Percentiles rank a stretch among this genome's conserved stretches.
phyloP scores from a whole-genome alignment of 2,329 filamentous ascomycete species.

The Shiraia sp. region DNA sequence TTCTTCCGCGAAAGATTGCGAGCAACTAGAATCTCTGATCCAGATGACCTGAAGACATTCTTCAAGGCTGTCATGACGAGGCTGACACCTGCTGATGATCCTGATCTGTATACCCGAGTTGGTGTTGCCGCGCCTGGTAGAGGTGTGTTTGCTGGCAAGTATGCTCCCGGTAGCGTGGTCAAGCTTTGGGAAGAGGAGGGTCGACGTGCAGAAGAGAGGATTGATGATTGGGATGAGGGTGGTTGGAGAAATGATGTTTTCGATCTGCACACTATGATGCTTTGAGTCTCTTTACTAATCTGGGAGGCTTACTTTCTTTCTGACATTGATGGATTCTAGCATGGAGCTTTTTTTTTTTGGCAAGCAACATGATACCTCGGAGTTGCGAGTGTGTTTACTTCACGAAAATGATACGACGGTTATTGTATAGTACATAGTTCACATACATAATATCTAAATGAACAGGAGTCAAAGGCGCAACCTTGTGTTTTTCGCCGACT shows the following conservation, averaged over 20 bases:
- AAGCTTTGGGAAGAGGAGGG: constrained; percentile 89
- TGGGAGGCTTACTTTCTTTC: neutral
- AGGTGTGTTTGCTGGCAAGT: constrained; percentile 78
- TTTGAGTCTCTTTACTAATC: constrained; percentile 9
- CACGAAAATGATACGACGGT: neutral
- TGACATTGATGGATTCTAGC: neutral
- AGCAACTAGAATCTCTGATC: constrained; percentile 80
- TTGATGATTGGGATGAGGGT: constrained; percentile 71
- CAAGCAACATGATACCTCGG: neutral
- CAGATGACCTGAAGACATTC: constrained; percentile 79
- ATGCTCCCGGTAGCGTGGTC: constrained; percentile 86
- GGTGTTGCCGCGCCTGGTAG: constrained; percentile 66
- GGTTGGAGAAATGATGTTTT: constrained; percentile 91
- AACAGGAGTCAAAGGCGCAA: neutral
- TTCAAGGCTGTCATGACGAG: constrained; percentile 79
- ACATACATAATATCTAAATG: constrained; percentile 7
- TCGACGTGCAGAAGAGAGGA: constrained; percentile 67
- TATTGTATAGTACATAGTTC: constrained; percentile 4
- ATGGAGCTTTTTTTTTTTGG: constrained; percentile 1
- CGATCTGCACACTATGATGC: constrained; percentile 51
- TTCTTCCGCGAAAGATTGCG: constrained; percentile 85
- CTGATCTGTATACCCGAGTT: constrained; percentile 74
- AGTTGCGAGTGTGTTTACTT: neutral
- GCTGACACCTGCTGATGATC: constrained; percentile 71
- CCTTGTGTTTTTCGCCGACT: neutral